Conservation (phyloP, 495 filamentous ascomycete genomes). For the Terfezia claveryi region DNA sequence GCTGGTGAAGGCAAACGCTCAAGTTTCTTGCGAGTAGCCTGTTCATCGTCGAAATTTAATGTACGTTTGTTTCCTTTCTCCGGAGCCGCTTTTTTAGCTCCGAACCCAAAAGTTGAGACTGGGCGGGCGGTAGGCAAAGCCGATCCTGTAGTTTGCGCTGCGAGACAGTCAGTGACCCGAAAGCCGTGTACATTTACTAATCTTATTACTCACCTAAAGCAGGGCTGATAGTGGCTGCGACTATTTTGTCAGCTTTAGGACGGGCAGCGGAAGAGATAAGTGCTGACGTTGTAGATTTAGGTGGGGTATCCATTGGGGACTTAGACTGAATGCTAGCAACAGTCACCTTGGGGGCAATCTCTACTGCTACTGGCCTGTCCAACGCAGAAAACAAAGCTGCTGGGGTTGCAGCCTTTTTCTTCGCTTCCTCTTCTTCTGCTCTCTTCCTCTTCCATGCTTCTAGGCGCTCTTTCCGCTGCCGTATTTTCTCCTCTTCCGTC, state of each 20-base stretch:
- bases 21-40: constrained; percentile 61
- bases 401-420: constrained; percentile 39
- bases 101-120: constrained; percentile 65
- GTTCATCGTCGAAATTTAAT: constrained; percentile 72
- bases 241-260: constrained; percentile 31
- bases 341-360: constrained; percentile 30
- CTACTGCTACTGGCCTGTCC: constrained; percentile 21
- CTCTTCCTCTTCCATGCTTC: constrained; percentile 87
- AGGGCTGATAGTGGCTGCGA: constrained; percentile 26
- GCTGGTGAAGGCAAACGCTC: constrained; percentile 61
- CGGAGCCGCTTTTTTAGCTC: constrained; percentile 43
- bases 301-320: constrained; percentile 39
- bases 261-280: constrained; percentile 25
- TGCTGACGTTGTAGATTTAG: constrained; percentile 30
- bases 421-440: constrained; percentile 52
- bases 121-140: constrained; percentile 35
- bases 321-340: constrained; percentile 25
- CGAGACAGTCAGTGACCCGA: neutral
- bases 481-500: constrained; percentile 65
- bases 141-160: constrained; percentile 23
- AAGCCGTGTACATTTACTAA: neutral
- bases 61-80: constrained; percentile 39
- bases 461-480: constrained; percentile 59
- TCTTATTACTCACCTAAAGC: constrained; percentile 23
- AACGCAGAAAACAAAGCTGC: constrained; percentile 35